Evolutionary conservation across 441 rosid genomes (phyloP).

Genomic region (Breynia disticha): DNA sequence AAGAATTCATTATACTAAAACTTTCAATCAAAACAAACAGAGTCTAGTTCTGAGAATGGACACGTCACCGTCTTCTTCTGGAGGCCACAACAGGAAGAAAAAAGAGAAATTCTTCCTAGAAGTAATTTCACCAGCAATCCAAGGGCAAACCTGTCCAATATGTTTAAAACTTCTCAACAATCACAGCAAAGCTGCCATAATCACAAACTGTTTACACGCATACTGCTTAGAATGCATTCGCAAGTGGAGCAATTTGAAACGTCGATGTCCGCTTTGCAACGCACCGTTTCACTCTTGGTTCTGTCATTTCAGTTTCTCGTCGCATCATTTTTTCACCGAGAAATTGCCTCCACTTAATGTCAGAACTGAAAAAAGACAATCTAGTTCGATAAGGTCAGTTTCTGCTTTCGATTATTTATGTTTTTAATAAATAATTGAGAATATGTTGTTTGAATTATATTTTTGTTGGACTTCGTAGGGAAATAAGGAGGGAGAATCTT

Average conservation of each 20-base stretch:
- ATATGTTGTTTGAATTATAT: neutral
- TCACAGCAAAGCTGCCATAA: conserved; percentile 35
- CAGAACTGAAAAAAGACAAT: neutral
- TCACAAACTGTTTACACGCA: conserved; percentile 43
- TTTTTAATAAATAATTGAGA: neutral
- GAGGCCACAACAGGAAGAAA: conserved; percentile 1
- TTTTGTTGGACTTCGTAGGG: conserved; percentile 10
- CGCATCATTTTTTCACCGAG: conserved; percentile 27
- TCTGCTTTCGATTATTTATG: neutral
- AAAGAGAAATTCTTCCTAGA: conserved; percentile 21
- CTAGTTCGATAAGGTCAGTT: conserved; percentile 21
- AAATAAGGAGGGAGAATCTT: conserved; percentile 19
- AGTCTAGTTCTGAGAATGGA: conserved; percentile 1
- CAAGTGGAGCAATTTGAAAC: conserved; percentile 54
- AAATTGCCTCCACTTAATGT: conserved; percentile 22
- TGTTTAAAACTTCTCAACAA: conserved; percentile 35
- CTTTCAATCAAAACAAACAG: too few relatives aligned
- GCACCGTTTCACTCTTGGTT: conserved; percentile 45
- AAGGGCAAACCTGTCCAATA: conserved; percentile 44
- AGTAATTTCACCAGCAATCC: conserved; percentile 30
- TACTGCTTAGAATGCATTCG: conserved; percentile 50
- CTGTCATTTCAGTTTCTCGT: conserved; percentile 27
- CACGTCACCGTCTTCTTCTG: conserved; percentile 3
- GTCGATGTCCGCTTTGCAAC: conserved; percentile 70
- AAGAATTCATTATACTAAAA: too few relatives aligned